These are phyloP conservation scores for Lagerstroemia speciosa DNA, from an alignment of 345 rosid genomes.

Conservation along the genomic window DNA sequence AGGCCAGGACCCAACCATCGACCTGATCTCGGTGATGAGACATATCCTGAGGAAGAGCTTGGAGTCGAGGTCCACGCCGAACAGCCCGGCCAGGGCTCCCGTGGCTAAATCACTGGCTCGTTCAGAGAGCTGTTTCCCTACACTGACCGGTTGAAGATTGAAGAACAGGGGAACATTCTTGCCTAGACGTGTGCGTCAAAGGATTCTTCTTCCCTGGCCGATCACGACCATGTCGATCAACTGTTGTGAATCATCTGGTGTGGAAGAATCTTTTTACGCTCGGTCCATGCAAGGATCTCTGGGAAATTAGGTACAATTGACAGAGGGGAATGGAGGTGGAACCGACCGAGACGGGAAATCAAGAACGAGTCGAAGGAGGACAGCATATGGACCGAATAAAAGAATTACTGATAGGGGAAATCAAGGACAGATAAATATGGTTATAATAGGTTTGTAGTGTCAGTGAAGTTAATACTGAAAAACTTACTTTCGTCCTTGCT, in stretches of 20 bases:
- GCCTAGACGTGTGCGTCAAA: neutral
- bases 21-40: constrained; percentile 79
- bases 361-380: too few species aligned
- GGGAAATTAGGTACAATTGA: too few species aligned
- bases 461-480: too few species aligned
- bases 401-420: too few species aligned
- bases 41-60: constrained; percentile 63
- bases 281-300: too few species aligned
- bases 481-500: too few species aligned
- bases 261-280: too few species aligned
- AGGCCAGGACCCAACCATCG: constrained; percentile 57
- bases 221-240: neutral
- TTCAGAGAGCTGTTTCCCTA: constrained; percentile 77
- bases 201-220: constrained; percentile 7
- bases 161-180: neutral
- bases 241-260: neutral
- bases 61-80: constrained; percentile 68
- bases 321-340: too few species aligned
- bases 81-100: constrained; percentile 49
- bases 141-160: constrained; percentile 37
- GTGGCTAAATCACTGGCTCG: constrained; percentile 36
- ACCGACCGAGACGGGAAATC: too few species aligned
- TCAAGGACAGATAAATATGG: too few species aligned
- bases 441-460: too few species aligned
- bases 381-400: too few species aligned